Evolutionary conservation across 371 early-diverging fungal species (phyloP).

Genomic region (Phascolomyces articulosus): DNA sequence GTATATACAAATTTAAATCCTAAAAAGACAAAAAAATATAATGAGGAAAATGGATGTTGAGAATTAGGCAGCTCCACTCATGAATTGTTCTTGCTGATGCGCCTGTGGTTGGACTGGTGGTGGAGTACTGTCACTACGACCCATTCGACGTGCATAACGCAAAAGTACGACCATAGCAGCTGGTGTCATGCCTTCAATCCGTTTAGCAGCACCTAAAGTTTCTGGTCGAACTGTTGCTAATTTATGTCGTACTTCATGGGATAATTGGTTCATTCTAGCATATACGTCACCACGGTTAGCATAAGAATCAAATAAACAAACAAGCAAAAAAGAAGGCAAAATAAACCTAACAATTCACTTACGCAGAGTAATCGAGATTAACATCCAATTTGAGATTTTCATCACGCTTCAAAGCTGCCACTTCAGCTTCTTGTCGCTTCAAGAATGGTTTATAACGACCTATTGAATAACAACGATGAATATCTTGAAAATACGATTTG

Average conservation of each 20-base stretch:
- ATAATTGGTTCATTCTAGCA: constrained; percentile 64
- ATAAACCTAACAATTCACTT: background rate
- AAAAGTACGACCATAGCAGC: constrained; percentile 75
- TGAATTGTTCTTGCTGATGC: background rate
- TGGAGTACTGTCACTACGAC: background rate
- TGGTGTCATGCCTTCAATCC: constrained; percentile 86
- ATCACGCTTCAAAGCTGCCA: constrained; percentile 67
- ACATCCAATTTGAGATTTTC: constrained; percentile 66
- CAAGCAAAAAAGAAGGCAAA: background rate
- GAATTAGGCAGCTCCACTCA: background rate
- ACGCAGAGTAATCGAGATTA: constrained; percentile 69
- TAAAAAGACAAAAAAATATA: too few relatives aligned
- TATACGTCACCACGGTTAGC: too few relatives aligned
- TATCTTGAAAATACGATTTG: too few relatives aligned
- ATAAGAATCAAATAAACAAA: too few relatives aligned
- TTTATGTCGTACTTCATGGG: constrained; percentile 75
- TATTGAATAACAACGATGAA: too few relatives aligned
- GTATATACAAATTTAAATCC: too few relatives aligned
- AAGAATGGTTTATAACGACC: constrained; percentile 77
- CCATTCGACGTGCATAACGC: constrained; percentile 52
- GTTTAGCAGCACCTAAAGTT: constrained; percentile 83
- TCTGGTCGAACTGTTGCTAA: constrained; percentile 69
- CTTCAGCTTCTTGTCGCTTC: constrained; percentile 66
- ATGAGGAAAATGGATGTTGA: too few relatives aligned
- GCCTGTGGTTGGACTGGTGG: background rate